Conservation (phyloP, 148 eudicot species). For the Vaccinium macrocarpon region DNA sequence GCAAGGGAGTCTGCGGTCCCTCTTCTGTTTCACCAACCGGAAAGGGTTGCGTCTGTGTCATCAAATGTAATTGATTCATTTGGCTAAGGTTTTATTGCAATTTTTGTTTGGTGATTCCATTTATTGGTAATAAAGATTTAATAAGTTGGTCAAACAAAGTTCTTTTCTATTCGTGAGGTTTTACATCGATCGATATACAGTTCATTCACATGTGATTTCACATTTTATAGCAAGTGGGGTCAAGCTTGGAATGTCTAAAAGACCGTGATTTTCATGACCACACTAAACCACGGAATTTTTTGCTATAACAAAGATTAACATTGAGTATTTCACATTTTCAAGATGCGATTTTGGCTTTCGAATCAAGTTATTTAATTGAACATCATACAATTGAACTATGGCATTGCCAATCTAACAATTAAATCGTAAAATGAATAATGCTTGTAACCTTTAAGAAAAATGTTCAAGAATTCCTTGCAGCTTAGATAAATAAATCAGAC, state of each 20-base stretch:
- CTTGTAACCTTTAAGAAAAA: neutral
- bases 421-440: neutral
- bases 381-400: too few relatives aligned
- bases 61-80: neutral
- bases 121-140: neutral
- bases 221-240: neutral
- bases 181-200: too few relatives aligned
- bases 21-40: neutral
- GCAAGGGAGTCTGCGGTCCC: neutral
- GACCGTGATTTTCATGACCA: too few relatives aligned
- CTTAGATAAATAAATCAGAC: slow-evolving; percentile 9
- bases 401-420: neutral
- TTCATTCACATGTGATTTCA: neutral
- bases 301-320: too few relatives aligned
- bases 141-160: neutral
- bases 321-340: too few relatives aligned
- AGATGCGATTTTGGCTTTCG: too few relatives aligned
- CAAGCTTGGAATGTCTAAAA: too few relatives aligned
- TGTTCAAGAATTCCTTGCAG: neutral
- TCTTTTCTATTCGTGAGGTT: neutral
- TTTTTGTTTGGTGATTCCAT: neutral
- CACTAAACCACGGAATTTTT: too few relatives aligned
- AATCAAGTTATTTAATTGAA: too few relatives aligned
- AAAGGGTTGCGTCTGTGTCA: neutral
- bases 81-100: neutral